Conservation (phyloP, 305 asterid species). For the Solanum hybrid region DNA sequence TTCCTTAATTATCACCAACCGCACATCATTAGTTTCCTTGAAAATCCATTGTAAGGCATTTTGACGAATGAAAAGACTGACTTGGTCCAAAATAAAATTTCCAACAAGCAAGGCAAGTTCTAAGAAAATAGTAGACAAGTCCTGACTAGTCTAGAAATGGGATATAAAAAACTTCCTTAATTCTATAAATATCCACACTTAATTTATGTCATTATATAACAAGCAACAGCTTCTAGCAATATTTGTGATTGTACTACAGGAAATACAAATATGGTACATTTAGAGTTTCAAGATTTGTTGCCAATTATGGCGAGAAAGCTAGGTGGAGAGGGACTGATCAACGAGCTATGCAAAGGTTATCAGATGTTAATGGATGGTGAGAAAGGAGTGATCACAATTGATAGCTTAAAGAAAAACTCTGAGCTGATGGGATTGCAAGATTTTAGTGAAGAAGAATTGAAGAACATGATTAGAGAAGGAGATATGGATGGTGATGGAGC, state of each 20-base stretch:
- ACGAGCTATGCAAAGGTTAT: conserved; percentile 17
- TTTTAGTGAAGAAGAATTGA: conserved; percentile 7
- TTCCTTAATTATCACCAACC: not conserved
- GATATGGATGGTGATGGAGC: conserved; percentile 20
- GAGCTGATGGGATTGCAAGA: conserved; percentile 9
- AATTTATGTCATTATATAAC: not conserved
- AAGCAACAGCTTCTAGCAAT: not conserved
- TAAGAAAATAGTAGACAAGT: not conserved
- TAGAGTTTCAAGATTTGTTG: conserved; percentile 15
- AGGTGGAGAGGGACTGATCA: conserved; percentile 13
- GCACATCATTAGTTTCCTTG: not conserved
- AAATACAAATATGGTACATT: not conserved
- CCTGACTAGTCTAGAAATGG: not conserved
- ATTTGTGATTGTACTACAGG: not conserved
- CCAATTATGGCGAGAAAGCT: conserved; percentile 19
- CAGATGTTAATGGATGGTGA: conserved; percentile 10
- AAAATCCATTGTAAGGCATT: not conserved
- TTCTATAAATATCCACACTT: not conserved
- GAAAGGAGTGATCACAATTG: conserved; percentile 13
- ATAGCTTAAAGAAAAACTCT: conserved; percentile 21
- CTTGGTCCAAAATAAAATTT: not conserved
- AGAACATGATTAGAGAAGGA: conserved; percentile 15
- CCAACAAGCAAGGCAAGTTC: not conserved
- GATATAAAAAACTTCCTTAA: not conserved
- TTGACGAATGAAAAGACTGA: not conserved